These are phyloP conservation scores for Pyrenula aspistea DNA, from an alignment of 495 filamentous ascomycete genomes.

Conservation along the genomic window DNA sequence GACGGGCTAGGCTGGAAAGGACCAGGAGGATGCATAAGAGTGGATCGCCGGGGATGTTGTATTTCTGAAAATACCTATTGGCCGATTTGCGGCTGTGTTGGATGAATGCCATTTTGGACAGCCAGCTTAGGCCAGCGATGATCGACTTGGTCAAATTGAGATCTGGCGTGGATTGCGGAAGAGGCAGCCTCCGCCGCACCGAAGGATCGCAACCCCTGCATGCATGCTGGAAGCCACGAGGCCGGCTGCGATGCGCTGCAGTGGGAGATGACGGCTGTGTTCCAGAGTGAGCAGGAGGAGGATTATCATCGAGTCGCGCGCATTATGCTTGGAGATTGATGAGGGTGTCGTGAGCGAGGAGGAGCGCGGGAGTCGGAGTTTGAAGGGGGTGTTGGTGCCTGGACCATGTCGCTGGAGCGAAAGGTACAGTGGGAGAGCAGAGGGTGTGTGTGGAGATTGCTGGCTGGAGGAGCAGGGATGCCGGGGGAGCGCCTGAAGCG, in stretches of 20 bases:
- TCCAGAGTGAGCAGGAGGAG: too few relatives aligned
- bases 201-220: background rate
- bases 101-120: background rate
- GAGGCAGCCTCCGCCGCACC: background rate
- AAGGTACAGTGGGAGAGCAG: background rate
- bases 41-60: background rate
- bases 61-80: background rate
- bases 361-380: too few relatives aligned
- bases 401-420: too few relatives aligned
- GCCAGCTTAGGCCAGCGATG: background rate
- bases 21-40: background rate
- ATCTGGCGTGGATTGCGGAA: background rate
- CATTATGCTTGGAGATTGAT: too few relatives aligned
- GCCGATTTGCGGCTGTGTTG: background rate
- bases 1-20: background rate
- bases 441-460: background rate
- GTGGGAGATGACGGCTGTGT: too few relatives aligned
- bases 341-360: too few relatives aligned
- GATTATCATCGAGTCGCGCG: too few relatives aligned
- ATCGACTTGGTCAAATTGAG: background rate
- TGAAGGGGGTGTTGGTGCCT: background rate
- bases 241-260: too few relatives aligned
- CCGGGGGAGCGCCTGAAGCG: background rate
- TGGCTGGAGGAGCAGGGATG: background rate
- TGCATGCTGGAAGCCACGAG: too few relatives aligned